Base-by-base conservation (phyloP, 768 basidiomycete genomes). In the Leccinellum rugosiceps region DNA sequence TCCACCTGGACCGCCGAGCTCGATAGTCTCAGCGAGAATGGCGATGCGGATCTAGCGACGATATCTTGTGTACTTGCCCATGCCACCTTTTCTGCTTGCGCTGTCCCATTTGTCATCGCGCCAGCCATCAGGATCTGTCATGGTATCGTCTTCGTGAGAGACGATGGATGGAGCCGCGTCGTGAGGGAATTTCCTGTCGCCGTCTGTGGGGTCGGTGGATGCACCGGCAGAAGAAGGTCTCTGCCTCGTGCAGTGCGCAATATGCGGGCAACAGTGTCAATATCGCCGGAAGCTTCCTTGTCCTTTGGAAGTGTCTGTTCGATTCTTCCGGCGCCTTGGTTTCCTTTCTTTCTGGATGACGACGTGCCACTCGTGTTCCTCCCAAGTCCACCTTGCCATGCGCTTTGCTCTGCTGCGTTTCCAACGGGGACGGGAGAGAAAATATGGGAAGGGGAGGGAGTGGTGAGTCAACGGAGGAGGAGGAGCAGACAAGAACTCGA, bases 61-160 rank as follows among this genome's bases (percentile, higher is more conserved):
- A 66, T 85, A 86, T 13, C 94, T 83, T 1, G 94, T 96, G 70
- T 90, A 95, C 86, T 94, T 94, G 70, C 94, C 90, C 75, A 95
- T 82, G 6, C 92, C 92, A 48, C 92, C 91, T 62, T 86, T 88
- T 54, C 77, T 76, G 53, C 84, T 86, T 46, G 81, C 77, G 19
- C 76, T 80, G 67, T 97, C 94, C 94, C 94, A 98, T 70, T 97
- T 96, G 71, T 98, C 97, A 63, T 95, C 94, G 2, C 86, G 81
- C 94, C 94, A 98, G 4, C 94, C 94, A 58, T 95, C 92, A 3
- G 78, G 68, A 68, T 98, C 94, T 2, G 94, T 96, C 35, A 75
- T 68, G 28, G 76, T 74, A 45, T 86, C 82, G 53, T 84, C 82
- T 2, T 80, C 79, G 15, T 74, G 72, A 2, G 69, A 66, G 65